Evolutionary conservation across 2,329 filamentous ascomycete genomes (phyloP).

Genomic region (Sarocladium strictum): DNA sequence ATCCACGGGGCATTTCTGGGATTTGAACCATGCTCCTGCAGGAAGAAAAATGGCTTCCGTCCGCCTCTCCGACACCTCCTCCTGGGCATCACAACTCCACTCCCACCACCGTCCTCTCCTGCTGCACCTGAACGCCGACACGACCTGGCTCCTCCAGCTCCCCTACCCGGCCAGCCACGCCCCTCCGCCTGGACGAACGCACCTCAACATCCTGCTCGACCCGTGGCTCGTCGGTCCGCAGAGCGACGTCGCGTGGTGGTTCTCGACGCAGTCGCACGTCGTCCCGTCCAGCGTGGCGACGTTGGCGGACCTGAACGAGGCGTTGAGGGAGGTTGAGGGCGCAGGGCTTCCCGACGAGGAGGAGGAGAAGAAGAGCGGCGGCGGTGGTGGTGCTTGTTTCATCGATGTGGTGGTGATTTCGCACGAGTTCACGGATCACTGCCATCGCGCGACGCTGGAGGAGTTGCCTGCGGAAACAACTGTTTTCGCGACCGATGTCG

Average conservation of each 20-base stretch:
- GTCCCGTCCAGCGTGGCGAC: slow-evolving; percentile 46
- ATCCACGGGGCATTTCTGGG: no score
- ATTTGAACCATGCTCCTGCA: background rate
- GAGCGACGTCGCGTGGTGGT: slow-evolving; percentile 58
- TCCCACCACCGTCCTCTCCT: slow-evolving; percentile 35
- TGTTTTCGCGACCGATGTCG: slow-evolving; percentile 54
- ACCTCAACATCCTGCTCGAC: slow-evolving; percentile 60
- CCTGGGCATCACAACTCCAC: slow-evolving; percentile 17
- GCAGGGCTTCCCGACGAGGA: slow-evolving; percentile 10
- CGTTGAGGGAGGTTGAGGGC: slow-evolving; percentile 43
- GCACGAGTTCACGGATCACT: slow-evolving; percentile 66
- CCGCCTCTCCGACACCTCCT: slow-evolving; percentile 13
- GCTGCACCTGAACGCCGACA: slow-evolving; percentile 62
- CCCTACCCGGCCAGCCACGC: slow-evolving; percentile 42
- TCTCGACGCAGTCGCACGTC: slow-evolving; percentile 59
- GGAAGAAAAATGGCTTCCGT: background rate
- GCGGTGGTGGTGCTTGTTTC: slow-evolving; percentile 20
- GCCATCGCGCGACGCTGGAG: slow-evolving; percentile 54
- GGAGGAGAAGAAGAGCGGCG: slow-evolving; percentile 12
- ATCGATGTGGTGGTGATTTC: slow-evolving; percentile 56
- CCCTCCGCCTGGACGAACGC: slow-evolving; percentile 38
- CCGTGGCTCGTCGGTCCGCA: slow-evolving; percentile 60
- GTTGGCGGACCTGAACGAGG: slow-evolving; percentile 47
- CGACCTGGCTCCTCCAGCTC: slow-evolving; percentile 61
- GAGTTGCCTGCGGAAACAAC: slow-evolving; percentile 48